Base-by-base conservation (phyloP, 1,284 basidiomycete species). In the Heterobasidion annosum region DNA sequence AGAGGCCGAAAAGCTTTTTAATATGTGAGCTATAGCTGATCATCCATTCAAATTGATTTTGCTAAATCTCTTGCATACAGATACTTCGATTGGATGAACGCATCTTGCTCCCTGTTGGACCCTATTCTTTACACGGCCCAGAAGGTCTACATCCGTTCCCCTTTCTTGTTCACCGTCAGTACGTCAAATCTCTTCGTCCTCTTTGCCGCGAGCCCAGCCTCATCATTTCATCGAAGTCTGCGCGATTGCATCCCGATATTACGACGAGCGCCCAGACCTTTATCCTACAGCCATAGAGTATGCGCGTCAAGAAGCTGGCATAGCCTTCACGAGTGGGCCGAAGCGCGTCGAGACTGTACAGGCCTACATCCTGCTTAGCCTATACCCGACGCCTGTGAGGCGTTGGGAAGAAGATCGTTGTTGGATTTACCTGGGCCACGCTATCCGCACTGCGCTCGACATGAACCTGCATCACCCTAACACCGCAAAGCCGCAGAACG, bases 131-230 rank as follows among this genome's bases (percentile, higher is more conserved):
- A 91, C 63, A 88, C 85, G 0, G 80, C 87, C 9, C 83, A 84
- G 56, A 79, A 75, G 58, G 86, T 83, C n/a, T 81, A 80, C 64
- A 76, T 78, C 70, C 79, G 88, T 16, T 88, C 85, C 58, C 85
- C 88, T 0, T 91, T 91, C 70, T 65, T 91, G 51, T 91, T 91
- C 68, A 91, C 88, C 42, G 86, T 87, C 54, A 81, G 88, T 91
- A 63, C 79, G 88, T 80, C 45, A 25, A 13, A 18, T 34, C 46
- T 3, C 48, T 19, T 12, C 32, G 34, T n/a, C 48, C 43, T 15
- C 16, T 37, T n/a, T 25, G 34, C 52, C 40, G 18, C 45, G 10
- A 13, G 2, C 8, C 50, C 58, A 50, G 44, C 42, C 45, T 34
- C 13, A 51, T 52, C 32, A 9, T 51, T 44, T 46, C 51, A 12